These are phyloP conservation scores for Aspergillus sp. DNA, from an alignment of 2,329 filamentous ascomycete species.

Conservation along the genomic window DNA sequence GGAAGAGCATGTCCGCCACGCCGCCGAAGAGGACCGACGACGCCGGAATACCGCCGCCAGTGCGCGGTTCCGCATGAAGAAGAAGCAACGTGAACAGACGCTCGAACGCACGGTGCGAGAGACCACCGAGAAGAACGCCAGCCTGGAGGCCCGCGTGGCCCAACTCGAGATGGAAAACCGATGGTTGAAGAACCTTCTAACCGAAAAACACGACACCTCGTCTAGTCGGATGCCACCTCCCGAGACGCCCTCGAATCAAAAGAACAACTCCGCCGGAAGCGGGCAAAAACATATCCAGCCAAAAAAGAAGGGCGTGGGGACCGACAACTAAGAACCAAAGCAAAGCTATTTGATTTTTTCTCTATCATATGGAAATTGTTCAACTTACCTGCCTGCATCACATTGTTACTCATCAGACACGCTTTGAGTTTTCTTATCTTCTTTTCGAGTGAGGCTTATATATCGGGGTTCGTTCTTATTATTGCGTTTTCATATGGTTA, in stretches of 20 bases:
- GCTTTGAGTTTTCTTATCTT: neutral
- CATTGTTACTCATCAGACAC: neutral
- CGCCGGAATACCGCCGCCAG: constrained; percentile 85
- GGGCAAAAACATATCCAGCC: constrained; percentile 40
- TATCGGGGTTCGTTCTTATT: constrained; percentile 2
- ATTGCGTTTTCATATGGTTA: constrained; percentile 4
- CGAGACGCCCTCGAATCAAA: constrained; percentile 21
- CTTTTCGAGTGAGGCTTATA: neutral
- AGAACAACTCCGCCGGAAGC: constrained; percentile 15
- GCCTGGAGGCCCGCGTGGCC: constrained; percentile 69
- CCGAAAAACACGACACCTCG: constrained; percentile 68
- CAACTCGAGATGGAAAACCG: constrained; percentile 82
- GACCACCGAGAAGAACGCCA: constrained; percentile 74
- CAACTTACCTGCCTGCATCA: neutral
- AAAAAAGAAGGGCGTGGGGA: constrained; percentile 41
- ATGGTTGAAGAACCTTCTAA: constrained; percentile 76
- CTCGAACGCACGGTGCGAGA: constrained; percentile 80
- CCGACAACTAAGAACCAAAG: constrained; percentile 25
- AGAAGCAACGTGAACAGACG: constrained; percentile 90
- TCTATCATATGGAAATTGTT: neutral
- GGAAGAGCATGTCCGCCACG: constrained; percentile 69
- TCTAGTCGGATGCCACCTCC: constrained; percentile 23
- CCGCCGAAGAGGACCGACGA: constrained; percentile 86
- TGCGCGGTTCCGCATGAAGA: constrained; percentile 88
- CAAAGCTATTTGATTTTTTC: constrained; percentile 4